Evolutionary conservation across 2,329 filamentous ascomycete genomes (phyloP).

Genomic region (Nakataea oryzae): DNA sequence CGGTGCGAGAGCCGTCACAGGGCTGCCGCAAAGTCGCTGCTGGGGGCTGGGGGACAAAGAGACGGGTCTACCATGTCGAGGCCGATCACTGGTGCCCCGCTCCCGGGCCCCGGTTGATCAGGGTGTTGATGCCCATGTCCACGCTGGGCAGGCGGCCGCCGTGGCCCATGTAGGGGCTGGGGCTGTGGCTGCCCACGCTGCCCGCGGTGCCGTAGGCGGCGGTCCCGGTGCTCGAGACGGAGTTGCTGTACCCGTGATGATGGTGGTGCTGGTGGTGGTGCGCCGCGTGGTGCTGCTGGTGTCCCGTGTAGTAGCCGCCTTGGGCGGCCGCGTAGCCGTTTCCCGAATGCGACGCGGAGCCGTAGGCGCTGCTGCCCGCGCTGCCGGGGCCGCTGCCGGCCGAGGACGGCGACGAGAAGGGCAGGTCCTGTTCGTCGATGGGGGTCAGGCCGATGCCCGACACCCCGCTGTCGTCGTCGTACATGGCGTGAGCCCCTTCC

Average conservation of each 20-base stretch:
- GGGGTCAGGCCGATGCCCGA: slow-evolving; percentile 49
- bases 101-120: slow-evolving; percentile 40
- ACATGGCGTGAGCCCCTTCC: slow-evolving; percentile 22
- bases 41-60: neutral
- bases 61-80: neutral
- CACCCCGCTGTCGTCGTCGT: slow-evolving; percentile 64
- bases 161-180: slow-evolving; percentile 36
- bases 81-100: slow-evolving; percentile 10
- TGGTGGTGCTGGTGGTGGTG: slow-evolving; percentile 15
- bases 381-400: slow-evolving; percentile 17
- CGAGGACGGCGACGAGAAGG: slow-evolving; percentile 27
- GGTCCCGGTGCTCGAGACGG: slow-evolving; percentile 36
- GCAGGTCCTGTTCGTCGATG: slow-evolving; percentile 45
- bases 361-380: slow-evolving; percentile 16
- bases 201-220: slow-evolving; percentile 21
- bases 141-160: slow-evolving; percentile 40
- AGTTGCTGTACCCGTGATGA: slow-evolving; percentile 39
- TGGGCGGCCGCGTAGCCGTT: slow-evolving; percentile 3
- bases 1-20: neutral
- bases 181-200: slow-evolving; percentile 17
- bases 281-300: slow-evolving; percentile 9
- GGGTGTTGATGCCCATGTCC: slow-evolving; percentile 51
- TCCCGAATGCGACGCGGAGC: slow-evolving; percentile 4
- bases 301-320: slow-evolving; percentile 12
- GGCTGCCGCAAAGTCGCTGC: neutral